phyloP scores from a whole-genome alignment of 1,139 yeast genomes.

The Blastobotrys capitulatus region DNA sequence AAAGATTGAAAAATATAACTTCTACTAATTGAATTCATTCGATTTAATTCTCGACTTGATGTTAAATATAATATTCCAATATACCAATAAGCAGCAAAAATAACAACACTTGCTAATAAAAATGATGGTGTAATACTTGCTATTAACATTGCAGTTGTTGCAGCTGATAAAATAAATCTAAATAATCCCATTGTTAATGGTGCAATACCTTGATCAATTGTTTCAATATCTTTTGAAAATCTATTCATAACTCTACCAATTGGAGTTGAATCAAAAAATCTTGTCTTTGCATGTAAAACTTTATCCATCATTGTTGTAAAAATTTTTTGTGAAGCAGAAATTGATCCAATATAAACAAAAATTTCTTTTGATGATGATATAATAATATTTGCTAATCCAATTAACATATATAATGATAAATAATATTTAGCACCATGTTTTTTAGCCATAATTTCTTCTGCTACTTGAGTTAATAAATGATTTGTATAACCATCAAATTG shows the following conservation, averaged over 20 bases:
- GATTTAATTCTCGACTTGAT: conserved; percentile 88
- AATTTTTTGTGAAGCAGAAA: conserved; percentile 71
- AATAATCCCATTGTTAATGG: conserved; percentile 72
- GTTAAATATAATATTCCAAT: conserved; percentile 75
- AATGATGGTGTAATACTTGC: conserved; percentile 82
- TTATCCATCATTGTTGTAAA: conserved; percentile 60
- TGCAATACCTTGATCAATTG: conserved; percentile 89
- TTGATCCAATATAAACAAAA: conserved; percentile 64
- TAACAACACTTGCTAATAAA: conserved; percentile 63
- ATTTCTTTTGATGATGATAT: conserved; percentile 55
- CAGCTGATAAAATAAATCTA: conserved; percentile 60
- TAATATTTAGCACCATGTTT: conserved; percentile 52
- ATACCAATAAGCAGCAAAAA: conserved; percentile 55
- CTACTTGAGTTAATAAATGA: conserved; percentile 13
- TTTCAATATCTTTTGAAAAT: conserved; percentile 91
- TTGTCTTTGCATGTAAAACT: conserved; percentile 65
- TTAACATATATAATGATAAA: conserved; percentile 56
- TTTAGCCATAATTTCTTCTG: conserved; percentile 22
- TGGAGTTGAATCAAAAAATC: conserved; percentile 95
- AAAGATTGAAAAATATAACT: conserved; percentile 97
- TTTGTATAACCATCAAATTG: conserved; percentile 3
- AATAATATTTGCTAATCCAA: conserved; percentile 58
- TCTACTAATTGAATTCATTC: conserved; percentile 81
- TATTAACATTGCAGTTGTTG: conserved; percentile 66
- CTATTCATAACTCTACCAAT: conserved; percentile 96